Base-by-base conservation (phyloP, 257 asterid genomes). In the Asclepias syriaca region DNA sequence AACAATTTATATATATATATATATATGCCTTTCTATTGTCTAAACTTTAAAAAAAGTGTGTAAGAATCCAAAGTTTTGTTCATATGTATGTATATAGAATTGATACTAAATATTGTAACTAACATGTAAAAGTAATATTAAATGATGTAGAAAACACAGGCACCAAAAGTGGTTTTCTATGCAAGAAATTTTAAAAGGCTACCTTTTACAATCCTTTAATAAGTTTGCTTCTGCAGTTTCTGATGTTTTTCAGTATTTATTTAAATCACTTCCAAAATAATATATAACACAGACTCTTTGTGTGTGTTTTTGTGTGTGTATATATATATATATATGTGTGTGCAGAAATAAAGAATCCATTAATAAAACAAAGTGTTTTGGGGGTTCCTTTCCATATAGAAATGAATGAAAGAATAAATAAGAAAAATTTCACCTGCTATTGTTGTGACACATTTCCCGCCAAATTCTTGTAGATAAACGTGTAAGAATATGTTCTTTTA, bases 391-490 rank as follows among this genome's bases (percentile, higher is more conserved):
- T 46, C 34, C 37, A 48, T 18, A 21, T 18, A 56, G 39, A 34
- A 21, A 45, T 27, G 40, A 77, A 48, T 2, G 48, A 43, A 45
- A 43, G 40, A 77, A 48, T 2, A 57, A 39, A 39, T 2, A 8
- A 18, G 57, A 43, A 67, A 66, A 66, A 59, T 29, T 29, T 40
- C 69, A 71, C 76, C 68, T 73, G 80, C 60, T 24, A 32, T 16
- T 71, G 70, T 16, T 56, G 77, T 16, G 46, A 65, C 80, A 56
- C 65, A 71, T 74, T 79, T 75, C 49, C 67, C 70, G 75, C 66
- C 74, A 71, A 74, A 74, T 74, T 70, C 77, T 65, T 69, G 61
- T 69, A 57, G 63, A 68, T 64, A 51, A 72, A 65, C 61, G 75
- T 50, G 68, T 18, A 15, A 39, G 55, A 65, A 48, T 46, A 32